A percentile compares a stretch with the other conserved stretches of the same genome.
Conservation (phyloP, 2,329 filamentous ascomycete species). For the Magnaporthiopsis incrustans region DNA sequence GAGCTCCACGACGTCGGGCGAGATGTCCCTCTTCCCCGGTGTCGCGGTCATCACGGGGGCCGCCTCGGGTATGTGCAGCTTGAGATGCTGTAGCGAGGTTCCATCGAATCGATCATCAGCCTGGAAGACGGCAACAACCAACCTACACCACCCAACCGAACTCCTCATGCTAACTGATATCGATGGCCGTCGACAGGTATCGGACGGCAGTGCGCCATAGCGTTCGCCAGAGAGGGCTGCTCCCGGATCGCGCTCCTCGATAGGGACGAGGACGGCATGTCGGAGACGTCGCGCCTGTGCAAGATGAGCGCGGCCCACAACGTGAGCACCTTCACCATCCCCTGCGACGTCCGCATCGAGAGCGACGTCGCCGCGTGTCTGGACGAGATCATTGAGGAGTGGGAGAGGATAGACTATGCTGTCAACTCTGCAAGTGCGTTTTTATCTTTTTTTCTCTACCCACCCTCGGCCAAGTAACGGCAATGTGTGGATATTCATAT, state of each 20-base stretch:
- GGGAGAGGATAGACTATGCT: conserved; percentile 36
- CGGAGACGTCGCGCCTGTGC: conserved; percentile 23
- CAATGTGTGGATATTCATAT: no score
- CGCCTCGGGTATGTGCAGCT: conserved; percentile 19
- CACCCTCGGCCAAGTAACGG: no score
- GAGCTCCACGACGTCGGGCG: neutral
- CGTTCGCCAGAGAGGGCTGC: conserved; percentile 36
- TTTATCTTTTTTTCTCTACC: neutral
- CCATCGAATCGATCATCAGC: no score
- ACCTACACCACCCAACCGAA: no score
- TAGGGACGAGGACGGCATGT: conserved; percentile 22
- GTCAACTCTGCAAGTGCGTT: conserved; percentile 29
- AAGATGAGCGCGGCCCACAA: neutral
- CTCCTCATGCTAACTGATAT: no score
- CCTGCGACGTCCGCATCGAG: conserved; percentile 27
- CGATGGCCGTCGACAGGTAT: conserved; percentile 26
- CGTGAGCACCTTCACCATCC: conserved; percentile 16
- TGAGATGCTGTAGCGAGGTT: neutral
- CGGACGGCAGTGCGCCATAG: conserved; percentile 31
- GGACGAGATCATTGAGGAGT: conserved; percentile 22
- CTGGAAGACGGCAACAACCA: no score
- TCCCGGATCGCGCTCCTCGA: conserved; percentile 32
- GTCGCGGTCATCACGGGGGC: conserved; percentile 25
- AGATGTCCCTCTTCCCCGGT: conserved; percentile 20
- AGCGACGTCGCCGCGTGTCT: conserved; percentile 26